Evolutionary conservation across 352 stramenopile genomes (phyloP).

Genomic region (Pythium grandisporangium): DNA sequence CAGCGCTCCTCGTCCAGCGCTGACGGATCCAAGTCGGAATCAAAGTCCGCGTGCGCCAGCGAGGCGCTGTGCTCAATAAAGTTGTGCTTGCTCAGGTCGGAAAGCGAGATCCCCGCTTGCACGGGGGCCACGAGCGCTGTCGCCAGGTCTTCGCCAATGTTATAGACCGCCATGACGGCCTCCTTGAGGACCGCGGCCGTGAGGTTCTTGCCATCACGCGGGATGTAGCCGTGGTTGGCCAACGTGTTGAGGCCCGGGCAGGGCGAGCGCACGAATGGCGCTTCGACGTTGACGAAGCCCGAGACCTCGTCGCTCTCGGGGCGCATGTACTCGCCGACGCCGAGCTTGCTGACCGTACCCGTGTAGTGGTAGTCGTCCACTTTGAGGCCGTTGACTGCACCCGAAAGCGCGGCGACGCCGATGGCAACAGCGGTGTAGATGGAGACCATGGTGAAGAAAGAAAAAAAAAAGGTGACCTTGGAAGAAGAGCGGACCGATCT

Average conservation of each 20-base stretch:
- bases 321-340: constrained; percentile 19
- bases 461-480: no score
- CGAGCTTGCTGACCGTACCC: no score
- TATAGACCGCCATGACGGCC: constrained; percentile 19
- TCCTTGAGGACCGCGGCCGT: constrained; percentile 9
- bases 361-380: no score
- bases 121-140: constrained; percentile 3
- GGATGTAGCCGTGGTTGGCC: constrained; percentile 35
- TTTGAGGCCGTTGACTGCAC: neutral
- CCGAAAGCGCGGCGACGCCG: neutral
- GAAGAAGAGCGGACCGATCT: no score
- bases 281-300: constrained; percentile 10
- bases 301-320: constrained; percentile 15
- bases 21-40: constrained; percentile 18
- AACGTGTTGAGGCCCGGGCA: constrained; percentile 41
- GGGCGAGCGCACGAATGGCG: constrained; percentile 20
- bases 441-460: neutral
- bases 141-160: constrained; percentile 6
- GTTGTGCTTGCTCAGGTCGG: constrained; percentile 34
- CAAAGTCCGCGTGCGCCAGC: constrained; percentile 23
- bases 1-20: constrained; percentile 15
- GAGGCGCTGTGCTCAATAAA: no score
- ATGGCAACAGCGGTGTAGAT: neutral
- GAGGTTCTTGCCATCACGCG: constrained; percentile 24
- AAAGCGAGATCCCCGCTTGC: constrained; percentile 8